Base-by-base conservation (phyloP, 768 basidiomycete genomes). In the Collybiopsis confluens region DNA sequence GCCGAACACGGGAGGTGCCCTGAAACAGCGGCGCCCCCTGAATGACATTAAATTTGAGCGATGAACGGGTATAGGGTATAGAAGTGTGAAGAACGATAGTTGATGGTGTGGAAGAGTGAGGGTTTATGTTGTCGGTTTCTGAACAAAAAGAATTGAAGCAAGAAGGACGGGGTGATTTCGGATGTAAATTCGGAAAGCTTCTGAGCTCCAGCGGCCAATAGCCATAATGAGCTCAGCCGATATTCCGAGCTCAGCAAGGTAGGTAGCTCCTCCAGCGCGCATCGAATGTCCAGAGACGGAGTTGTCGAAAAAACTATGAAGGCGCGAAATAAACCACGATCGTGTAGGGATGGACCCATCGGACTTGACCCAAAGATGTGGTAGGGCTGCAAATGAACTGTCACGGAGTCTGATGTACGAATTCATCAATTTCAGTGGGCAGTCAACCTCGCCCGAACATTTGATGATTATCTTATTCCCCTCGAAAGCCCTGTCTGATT, bases 101-200 rank as follows among this genome's bases (percentile, higher is more conserved):
- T n/a, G n/a, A n/a, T n/a, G n/a, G n/a, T n/a, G n/a, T n/a, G n/a
- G n/a, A n/a, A n/a, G n/a, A n/a, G n/a, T n/a, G n/a, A n/a, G n/a
- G n/a, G n/a, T n/a, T n/a, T n/a, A n/a, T n/a, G n/a, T n/a, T n/a
- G n/a, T n/a, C n/a, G n/a, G n/a, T n/a, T n/a, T n/a, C n/a, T n/a
- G n/a, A n/a, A n/a, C n/a, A n/a, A n/a, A n/a, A n/a, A n/a, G n/a
- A n/a, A n/a, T n/a, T n/a, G n/a, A n/a, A n/a, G n/a, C n/a, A n/a
- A n/a, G n/a, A n/a, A 70, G 26, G 0, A 59, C 59, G n/a, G 70
- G 68, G 42, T 69, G 56, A 44, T 67, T 63, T 13, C 68, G 57
- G n/a, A 72, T 64, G 54, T 73, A 71, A 23, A 60, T 50, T 23
- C 61, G 50, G 45, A 59, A 71, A 0, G 63, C 55, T 0, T 63